Percentiles rank a stretch among this genome's conserved stretches.
Conservation (phyloP, 1,284 basidiomycete genomes). For the Boletellus deceptivus region DNA sequence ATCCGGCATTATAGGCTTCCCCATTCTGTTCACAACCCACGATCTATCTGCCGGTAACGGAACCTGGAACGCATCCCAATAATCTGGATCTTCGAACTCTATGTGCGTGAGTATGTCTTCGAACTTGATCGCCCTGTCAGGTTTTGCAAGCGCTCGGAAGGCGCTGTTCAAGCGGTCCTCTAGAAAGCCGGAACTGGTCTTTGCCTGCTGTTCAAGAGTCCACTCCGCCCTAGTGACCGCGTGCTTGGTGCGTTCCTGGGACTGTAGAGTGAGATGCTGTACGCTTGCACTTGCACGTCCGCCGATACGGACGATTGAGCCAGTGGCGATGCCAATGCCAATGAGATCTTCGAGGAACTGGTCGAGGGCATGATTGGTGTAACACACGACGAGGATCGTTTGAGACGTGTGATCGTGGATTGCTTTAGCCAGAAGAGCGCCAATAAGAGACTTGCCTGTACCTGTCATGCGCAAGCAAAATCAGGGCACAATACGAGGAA, state of each 20-base stretch:
- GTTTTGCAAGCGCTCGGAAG: constrained; percentile 34
- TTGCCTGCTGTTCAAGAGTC: constrained; percentile 39
- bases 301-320: constrained; percentile 53
- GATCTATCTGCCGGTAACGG: constrained; percentile 44
- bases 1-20: constrained; percentile 28
- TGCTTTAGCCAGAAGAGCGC: constrained; percentile 57
- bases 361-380: constrained; percentile 68
- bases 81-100: constrained; percentile 46
- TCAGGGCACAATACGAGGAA: neutral
- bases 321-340: constrained; percentile 49
- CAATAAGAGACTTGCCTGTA: constrained; percentile 69
- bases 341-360: constrained; percentile 62
- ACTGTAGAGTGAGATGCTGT: constrained; percentile 42
- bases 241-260: constrained; percentile 23
- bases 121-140: constrained; percentile 13
- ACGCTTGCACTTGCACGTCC: constrained; percentile 50
- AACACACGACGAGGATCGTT: constrained; percentile 62
- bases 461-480: constrained; percentile 36
- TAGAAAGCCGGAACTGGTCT: constrained; percentile 26
- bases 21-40: constrained; percentile 40
- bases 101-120: constrained; percentile 41
- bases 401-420: constrained; percentile 46
- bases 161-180: constrained; percentile 26
- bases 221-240: constrained; percentile 36
- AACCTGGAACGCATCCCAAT: constrained; percentile 48